Base-by-base conservation (phyloP, 768 basidiomycete genomes). In the Rhodotorula babjevae region DNA sequence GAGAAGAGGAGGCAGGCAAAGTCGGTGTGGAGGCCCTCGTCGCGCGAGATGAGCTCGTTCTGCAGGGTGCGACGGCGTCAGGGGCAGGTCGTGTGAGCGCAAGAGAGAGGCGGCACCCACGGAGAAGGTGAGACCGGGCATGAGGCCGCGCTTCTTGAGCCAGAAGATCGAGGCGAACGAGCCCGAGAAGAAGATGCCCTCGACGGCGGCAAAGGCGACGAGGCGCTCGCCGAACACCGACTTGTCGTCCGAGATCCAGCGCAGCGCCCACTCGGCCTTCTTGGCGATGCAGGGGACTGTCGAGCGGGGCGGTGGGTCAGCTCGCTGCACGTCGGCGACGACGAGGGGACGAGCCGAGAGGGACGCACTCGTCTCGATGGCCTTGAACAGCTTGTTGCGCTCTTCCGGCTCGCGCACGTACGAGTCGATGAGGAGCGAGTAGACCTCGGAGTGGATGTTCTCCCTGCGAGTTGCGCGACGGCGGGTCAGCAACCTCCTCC, bases 1-100 rank as follows among this genome's bases (percentile, higher is more conserved):
- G 85, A 86, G 82, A 93, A 93, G 59, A 95, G 84, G 3, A 95
- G 82, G 80, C 93, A 95, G 0, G 93, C 92, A 78, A 95, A 93
- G 80, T 96, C 93, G 79, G 92, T 95, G 81, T 96, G 93, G 84
- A 95, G 88, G 63, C 93, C 93, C 81, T 95, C 93, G 76, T 95
- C 93, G 23, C 93, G 87, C 67, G 90, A 90, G 82, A 96, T 96
- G 67, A 71, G 67, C 62, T 76, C 66, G 67, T 69, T 72, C 71
- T 72, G 63, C 27, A 12, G 49, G n/a, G 23, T 4, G 27, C 40
- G 27, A 56, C 21, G 11, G 19, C 0, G 53, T 61, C 61, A 73
- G 61, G 11, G 40, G 3, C 36, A 16, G 2, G 31, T 16, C 40
- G 12, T 0, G 16, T n/a, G n/a, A n/a, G n/a, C n/a, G n/a, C n/a